These are phyloP conservation scores for Penicillium corylophilum DNA, from an alignment of 2,329 filamentous ascomycete genomes.

Conservation along the genomic window DNA sequence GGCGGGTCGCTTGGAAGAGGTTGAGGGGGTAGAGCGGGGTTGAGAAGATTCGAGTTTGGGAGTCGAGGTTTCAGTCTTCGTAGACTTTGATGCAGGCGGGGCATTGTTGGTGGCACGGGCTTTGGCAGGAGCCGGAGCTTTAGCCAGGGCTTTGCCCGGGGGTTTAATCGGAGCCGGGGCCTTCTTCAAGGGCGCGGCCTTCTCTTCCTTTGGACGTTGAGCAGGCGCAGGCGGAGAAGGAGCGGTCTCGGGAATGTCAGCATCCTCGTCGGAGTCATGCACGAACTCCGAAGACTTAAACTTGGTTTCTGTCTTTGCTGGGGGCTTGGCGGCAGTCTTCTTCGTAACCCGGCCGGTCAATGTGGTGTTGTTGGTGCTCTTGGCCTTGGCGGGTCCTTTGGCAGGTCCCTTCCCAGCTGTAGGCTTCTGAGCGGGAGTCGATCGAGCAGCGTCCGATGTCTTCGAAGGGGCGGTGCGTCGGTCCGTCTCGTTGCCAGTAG, in stretches of 20 bases:
- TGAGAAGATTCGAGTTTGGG: constrained; percentile 23
- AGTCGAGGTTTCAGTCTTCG: constrained; percentile 22
- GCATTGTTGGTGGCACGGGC: constrained; percentile 20
- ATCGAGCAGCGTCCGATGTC: constrained; percentile 27
- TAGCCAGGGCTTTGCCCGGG: constrained; percentile 5
- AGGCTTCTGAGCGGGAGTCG: constrained; percentile 35
- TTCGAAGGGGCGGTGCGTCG: constrained; percentile 30
- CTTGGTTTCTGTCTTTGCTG: constrained; percentile 43
- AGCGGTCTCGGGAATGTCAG: constrained; percentile 40
- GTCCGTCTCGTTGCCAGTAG: constrained; percentile 41
- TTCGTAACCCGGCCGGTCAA: constrained; percentile 45
- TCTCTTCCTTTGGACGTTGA: constrained; percentile 18
- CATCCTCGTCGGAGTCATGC: constrained; percentile 52
- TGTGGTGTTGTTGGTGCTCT: constrained; percentile 52
- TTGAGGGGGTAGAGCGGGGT: constrained; percentile 25
- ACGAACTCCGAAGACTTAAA: constrained; percentile 57
- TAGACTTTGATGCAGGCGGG: constrained; percentile 25
- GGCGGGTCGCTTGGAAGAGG: constrained; percentile 36
- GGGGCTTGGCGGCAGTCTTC: constrained; percentile 44
- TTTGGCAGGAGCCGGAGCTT: constrained; percentile 18
- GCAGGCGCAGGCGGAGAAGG: constrained; percentile 18
- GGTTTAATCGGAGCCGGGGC: constrained; percentile 6
- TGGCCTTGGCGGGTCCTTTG: constrained; percentile 41
- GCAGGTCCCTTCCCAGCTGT: constrained; percentile 42
- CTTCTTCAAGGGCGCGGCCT: constrained; percentile 18